phyloP scores from a whole-genome alignment of 108 stramenopile species.

The Pinguiococcus pyrenoidosus region DNA sequence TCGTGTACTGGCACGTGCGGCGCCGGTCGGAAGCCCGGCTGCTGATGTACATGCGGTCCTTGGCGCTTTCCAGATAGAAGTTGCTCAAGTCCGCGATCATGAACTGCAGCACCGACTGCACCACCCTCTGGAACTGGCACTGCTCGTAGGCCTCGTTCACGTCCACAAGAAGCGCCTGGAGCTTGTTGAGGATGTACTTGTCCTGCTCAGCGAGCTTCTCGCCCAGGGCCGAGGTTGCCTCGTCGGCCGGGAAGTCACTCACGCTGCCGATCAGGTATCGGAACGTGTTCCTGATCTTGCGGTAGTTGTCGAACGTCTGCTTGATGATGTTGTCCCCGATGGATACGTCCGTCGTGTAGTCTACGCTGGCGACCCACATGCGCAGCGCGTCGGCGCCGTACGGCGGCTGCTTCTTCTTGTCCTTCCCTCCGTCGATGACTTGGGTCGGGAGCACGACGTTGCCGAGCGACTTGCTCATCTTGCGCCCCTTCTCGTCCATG shows the following conservation, averaged over 20 bases:
- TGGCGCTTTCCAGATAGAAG: conserved; percentile 91
- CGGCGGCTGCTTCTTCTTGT: conserved; percentile 42
- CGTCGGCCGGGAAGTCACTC: conserved; percentile 61
- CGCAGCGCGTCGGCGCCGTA: conserved; percentile 96
- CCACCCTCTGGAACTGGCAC: conserved; percentile 60
- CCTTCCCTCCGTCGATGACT: conserved; percentile 31
- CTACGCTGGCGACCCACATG: conserved; percentile 89
- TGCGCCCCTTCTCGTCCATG: conserved; percentile 90
- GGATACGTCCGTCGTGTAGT: conserved; percentile 84
- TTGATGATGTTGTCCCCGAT: conserved; percentile 80
- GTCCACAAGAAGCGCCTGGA: conserved; percentile 57
- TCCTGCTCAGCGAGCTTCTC: conserved; percentile 46
- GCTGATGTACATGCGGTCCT: conserved; percentile 90
- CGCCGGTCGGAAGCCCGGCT: conserved; percentile 62
- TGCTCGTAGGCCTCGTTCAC: conserved; percentile 67
- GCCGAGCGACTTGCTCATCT: conserved; percentile 94
- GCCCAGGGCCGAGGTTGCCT: conserved; percentile 42
- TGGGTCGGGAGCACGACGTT: conserved; percentile 84
- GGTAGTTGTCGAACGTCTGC: conserved; percentile 76
- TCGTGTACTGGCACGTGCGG: conserved; percentile 75
- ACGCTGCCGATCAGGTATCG: conserved; percentile 86
- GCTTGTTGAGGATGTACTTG: conserved; percentile 81
- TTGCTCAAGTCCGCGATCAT: conserved; percentile 77
- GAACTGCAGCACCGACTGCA: conserved; percentile 72
- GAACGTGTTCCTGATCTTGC: conserved; percentile 88